phyloP scores from a whole-genome alignment of 2,329 filamentous ascomycete species.

The Aphanoascus verrucosus region DNA sequence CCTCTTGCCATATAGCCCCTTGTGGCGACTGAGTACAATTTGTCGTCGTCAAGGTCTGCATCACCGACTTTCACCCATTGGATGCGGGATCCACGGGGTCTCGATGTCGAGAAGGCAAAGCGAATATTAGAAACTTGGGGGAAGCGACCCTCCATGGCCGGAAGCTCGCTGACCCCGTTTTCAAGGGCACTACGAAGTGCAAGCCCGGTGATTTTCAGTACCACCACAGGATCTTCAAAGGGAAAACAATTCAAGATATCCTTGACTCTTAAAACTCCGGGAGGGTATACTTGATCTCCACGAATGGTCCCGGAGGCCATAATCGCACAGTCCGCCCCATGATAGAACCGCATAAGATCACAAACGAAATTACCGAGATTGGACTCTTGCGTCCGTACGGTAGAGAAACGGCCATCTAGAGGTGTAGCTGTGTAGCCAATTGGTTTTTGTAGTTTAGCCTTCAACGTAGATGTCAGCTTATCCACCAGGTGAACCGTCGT shows the following conservation, averaged over 20 bases:
- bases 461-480: conserved; percentile 60
- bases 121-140: conserved; percentile 76
- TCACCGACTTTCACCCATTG: conserved; percentile 51
- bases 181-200: conserved; percentile 71
- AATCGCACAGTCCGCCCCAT: conserved; percentile 67
- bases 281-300: conserved; percentile 79
- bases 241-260: conserved; percentile 86
- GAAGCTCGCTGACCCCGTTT: conserved; percentile 70
- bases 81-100: conserved; percentile 52
- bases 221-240: conserved; percentile 80
- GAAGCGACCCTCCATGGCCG: conserved; percentile 73
- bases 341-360: conserved; percentile 79
- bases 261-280: conserved; percentile 63
- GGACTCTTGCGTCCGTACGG: conserved; percentile 63
- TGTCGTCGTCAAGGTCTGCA: conserved; percentile 50
- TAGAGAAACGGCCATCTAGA: conserved; percentile 76
- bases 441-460: conserved; percentile 67
- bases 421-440: conserved; percentile 73
- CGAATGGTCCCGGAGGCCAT: conserved; percentile 81
- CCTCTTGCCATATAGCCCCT: conserved; percentile 81
- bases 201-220: conserved; percentile 59
- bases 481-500: conserved; percentile 53
- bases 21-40: conserved; percentile 63
- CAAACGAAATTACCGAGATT: conserved; percentile 87
- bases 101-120: conserved; percentile 59